phyloP scores from a whole-genome alignment of 345 rosid genomes.

The Kandelia obovata region DNA sequence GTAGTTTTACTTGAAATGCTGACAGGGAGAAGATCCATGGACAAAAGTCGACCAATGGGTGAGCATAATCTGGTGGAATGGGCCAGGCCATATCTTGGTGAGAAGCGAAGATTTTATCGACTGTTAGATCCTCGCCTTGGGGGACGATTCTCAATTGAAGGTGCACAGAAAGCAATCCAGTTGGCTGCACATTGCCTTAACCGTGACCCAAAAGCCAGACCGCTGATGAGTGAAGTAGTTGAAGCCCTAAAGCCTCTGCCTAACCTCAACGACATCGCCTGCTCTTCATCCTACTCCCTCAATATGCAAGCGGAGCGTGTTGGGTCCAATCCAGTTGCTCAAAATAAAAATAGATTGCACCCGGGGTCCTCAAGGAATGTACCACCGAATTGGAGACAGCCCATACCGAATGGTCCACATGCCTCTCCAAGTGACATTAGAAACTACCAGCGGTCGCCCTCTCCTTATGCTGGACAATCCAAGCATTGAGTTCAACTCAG shows the following conservation, averaged over 20 bases:
- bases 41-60: constrained; percentile 19
- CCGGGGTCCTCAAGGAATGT: constrained; percentile 18
- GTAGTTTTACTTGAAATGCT: constrained; percentile 25
- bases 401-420: constrained; percentile 11
- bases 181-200: constrained; percentile 23
- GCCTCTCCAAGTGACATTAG: constrained; percentile 21
- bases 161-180: constrained; percentile 23
- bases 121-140: constrained; percentile 22
- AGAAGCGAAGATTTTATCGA: constrained; percentile 16
- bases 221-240: constrained; percentile 24
- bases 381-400: constrained; percentile 14
- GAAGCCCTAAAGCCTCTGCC: constrained; percentile 19
- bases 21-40: constrained; percentile 25
- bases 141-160: constrained; percentile 23
- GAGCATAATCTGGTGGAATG: constrained; percentile 28
- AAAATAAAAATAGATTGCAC: constrained; percentile 12
- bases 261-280: constrained; percentile 26
- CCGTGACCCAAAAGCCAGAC: constrained; percentile 23
- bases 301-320: constrained; percentile 24
- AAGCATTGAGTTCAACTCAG: neutral
- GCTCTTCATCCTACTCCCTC: constrained; percentile 27
- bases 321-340: constrained; percentile 8
- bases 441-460: constrained; percentile 18
- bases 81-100: constrained; percentile 22
- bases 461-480: constrained; percentile 1